Evolutionary conservation across 768 basidiomycete species (phyloP).

Genomic region (Trametes punicea): DNA sequence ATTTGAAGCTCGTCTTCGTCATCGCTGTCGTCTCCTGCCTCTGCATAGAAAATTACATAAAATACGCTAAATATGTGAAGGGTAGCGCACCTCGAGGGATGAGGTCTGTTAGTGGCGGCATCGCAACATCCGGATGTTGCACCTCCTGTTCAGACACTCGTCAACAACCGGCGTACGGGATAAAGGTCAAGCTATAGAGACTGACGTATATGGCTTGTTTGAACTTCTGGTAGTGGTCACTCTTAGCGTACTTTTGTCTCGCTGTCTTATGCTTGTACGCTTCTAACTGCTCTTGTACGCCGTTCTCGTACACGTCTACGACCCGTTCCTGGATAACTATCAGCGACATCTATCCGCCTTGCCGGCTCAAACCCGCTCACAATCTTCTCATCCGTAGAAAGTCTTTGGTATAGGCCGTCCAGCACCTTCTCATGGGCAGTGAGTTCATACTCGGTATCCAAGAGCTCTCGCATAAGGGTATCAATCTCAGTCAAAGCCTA

Average conservation of each 20-base stretch:
- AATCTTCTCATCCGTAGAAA: conserved; percentile 56
- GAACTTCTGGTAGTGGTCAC: conserved; percentile 57
- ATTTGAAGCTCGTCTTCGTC: conserved; percentile 88
- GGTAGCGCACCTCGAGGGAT: conserved; percentile 59
- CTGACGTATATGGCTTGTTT: conserved; percentile 66
- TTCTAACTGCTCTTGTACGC: conserved; percentile 40
- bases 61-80: neutral
- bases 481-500: conserved; percentile 64
- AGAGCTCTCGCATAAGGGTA: conserved; percentile 57
- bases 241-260: conserved; percentile 75
- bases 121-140: conserved; percentile 57
- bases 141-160: conserved; percentile 50
- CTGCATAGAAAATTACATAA: conserved; percentile 40
- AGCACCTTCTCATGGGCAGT: conserved; percentile 51
- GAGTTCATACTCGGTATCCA: conserved; percentile 67
- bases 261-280: conserved; percentile 59
- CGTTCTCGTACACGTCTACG: conserved; percentile 47
- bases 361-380: conserved; percentile 39
- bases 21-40: conserved; percentile 77
- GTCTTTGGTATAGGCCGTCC: conserved; percentile 50
- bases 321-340: conserved; percentile 44
- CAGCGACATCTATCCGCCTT: neutral
- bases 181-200: conserved; percentile 1
- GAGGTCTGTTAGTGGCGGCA: conserved; percentile 76
- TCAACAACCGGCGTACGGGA: neutral